Conservation (phyloP, 164 flowering plant species). For the Chimonanthus praecox region DNA sequence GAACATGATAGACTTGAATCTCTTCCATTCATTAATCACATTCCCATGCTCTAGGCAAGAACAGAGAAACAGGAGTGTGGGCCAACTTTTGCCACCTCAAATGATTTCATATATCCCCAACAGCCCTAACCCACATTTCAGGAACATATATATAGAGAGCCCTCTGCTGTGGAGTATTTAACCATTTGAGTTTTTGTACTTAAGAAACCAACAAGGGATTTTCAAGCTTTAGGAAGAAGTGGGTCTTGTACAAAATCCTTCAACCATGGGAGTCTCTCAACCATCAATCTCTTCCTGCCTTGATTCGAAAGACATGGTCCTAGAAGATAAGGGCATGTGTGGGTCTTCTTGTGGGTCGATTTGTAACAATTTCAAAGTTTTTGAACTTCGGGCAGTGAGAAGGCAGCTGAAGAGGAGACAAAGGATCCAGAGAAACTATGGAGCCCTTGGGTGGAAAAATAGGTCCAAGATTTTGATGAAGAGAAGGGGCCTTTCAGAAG, state of each 20-base stretch:
- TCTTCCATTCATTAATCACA: background rate
- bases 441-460: background rate
- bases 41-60: background rate
- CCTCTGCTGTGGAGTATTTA: too few species aligned
- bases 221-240: constrained; percentile 12
- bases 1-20: background rate
- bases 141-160: background rate
- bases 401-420: constrained; percentile 8
- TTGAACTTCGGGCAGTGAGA: constrained; percentile 13
- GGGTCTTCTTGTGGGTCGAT: constrained; percentile 13
- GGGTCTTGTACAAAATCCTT: constrained; percentile 12
- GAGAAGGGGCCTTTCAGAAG: constrained; percentile 12
- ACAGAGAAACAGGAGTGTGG: background rate
- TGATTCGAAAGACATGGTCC: constrained; percentile 18
- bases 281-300: constrained; percentile 2
- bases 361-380: constrained; percentile 7
- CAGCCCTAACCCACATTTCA: constrained; percentile 2
- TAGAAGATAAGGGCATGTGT: constrained; percentile 12
- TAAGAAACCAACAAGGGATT: background rate
- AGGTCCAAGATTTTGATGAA: background rate
- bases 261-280: constrained; percentile 28
- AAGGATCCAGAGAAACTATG: background rate
- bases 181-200: background rate
- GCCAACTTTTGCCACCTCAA: background rate
- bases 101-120: constrained; percentile 26